A percentile compares a stretch with the other conserved stretches of the same genome.
Evolutionary conservation across 768 basidiomycete species (phyloP).

Genomic region (Pleurotus citrinopileatus): DNA sequence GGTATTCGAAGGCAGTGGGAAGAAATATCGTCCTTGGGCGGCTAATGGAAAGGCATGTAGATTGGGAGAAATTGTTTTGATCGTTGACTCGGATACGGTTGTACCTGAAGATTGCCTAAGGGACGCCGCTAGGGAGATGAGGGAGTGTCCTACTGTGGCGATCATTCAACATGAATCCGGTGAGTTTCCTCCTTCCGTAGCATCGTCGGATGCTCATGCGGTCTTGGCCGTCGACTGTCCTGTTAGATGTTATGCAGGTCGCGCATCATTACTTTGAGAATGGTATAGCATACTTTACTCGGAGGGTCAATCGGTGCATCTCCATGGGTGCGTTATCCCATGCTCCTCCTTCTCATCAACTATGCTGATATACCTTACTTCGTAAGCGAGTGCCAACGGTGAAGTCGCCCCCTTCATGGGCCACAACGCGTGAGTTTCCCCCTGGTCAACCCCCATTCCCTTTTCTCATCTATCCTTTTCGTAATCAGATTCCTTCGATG

Average conservation of each 20-base stretch:
- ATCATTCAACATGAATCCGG: constrained; percentile 85
- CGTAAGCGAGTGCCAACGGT: constrained; percentile 70
- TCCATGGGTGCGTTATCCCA: constrained; percentile 71
- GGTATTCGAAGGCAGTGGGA: constrained; percentile 52
- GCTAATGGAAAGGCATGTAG: constrained; percentile 68
- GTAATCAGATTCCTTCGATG: constrained; percentile 69
- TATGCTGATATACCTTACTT: not conserved
- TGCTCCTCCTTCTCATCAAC: constrained; percentile 25
- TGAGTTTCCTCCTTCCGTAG: no score
- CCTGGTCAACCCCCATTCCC: no score
- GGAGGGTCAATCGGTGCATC: constrained; percentile 72
- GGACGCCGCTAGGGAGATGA: constrained; percentile 83
- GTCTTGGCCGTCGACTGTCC: no score
- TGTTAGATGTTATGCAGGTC: constrained; percentile 75
- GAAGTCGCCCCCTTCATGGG: constrained; percentile 83
- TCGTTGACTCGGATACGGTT: constrained; percentile 77
- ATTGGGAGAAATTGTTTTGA: constrained; percentile 72
- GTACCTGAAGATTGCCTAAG: constrained; percentile 84
- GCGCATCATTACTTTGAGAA: constrained; percentile 89
- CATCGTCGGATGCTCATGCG: no score
- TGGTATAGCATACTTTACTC: constrained; percentile 81
- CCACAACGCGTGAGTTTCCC: constrained; percentile 58
- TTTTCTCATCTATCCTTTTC: no score
- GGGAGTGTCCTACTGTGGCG: constrained; percentile 68
- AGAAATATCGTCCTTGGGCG: constrained; percentile 63